Evolutionary conservation across 495 filamentous ascomycete genomes (phyloP), one percentile per base, ranked within the genome.

Genomic region (Penicillium argentinense): DNA sequence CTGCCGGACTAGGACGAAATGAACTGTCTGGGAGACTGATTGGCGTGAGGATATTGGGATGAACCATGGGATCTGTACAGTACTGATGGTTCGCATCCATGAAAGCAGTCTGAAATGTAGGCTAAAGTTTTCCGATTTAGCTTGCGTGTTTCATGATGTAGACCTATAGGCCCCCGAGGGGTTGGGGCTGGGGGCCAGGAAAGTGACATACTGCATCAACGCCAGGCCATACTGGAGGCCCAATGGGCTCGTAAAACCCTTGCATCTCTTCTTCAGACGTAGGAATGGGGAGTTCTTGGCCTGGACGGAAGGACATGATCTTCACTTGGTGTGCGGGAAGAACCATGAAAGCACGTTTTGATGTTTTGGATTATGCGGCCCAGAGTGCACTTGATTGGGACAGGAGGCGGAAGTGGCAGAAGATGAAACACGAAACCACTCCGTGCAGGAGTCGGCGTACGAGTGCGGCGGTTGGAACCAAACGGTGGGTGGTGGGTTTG

Each of bases 11-110:
- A 9, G 66, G 56, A 29, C 56, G 45, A 24, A 66, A 70, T 37
- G 67, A 59, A 48, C 39, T 69, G 34, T 73, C 72, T 12, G 67
- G 62, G 1, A 75, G 62, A 41, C 70, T 70, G 53, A 70, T 65
- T 19, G 72, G 70, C 2, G 70, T 73, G 21, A 71, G 42, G 27
- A 70, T 59, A 38, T 45, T 22, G 22, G 62, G 34, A 42, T 50
- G 62, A 12, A 60, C 68, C 36, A 68, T 39, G 17, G 64, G 46
- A 23, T 60, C 56, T 14, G 61, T 56, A 47, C 61, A 69, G 46
- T 72, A 73, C 1, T 67, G 56, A 32, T 61, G 53, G 40, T 49
- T 55, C 17, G 58, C 47, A 7, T 57, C 57, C 29, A 65, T 49
- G 36, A 55, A 72, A 2, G 60, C 45, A 3, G 67, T 53, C 56